Conservation (phyloP, 176 grass and related monocot species). For the Neostapfia colusana region DNA sequence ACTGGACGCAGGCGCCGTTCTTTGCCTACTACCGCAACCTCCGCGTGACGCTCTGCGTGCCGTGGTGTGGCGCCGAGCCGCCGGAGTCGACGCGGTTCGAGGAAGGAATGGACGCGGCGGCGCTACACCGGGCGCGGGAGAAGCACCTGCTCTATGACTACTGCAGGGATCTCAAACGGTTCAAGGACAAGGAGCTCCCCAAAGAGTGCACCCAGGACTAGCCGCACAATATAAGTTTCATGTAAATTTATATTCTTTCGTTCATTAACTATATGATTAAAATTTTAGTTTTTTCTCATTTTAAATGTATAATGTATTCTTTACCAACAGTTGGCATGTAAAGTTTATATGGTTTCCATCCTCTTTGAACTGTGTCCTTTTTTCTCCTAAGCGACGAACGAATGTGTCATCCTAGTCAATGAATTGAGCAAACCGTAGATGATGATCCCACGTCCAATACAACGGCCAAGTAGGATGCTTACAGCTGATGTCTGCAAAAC, state of each 20-base stretch:
- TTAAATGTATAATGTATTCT: no score
- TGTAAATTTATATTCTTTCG: neutral
- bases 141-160: slow-evolving; percentile 41
- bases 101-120: slow-evolving; percentile 1
- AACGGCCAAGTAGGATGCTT: no score
- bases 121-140: neutral
- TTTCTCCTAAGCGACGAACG: no score
- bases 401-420: no score
- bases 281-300: no score
- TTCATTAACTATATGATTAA: neutral
- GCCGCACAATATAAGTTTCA: neutral
- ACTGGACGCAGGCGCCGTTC: slow-evolving; percentile 50
- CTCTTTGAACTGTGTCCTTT: no score
- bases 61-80: slow-evolving; percentile 41
- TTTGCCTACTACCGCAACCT: slow-evolving; percentile 44
- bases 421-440: no score
- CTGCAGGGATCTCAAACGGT: neutral
- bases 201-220: slow-evolving; percentile 16
- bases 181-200: neutral
- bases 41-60: slow-evolving; percentile 27
- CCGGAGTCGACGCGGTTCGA: slow-evolving; percentile 36
- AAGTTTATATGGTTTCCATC: no score
- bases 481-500: no score
- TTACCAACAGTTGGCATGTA: no score
- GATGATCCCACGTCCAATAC: no score